These are phyloP conservation scores for Vinca minor DNA, from an alignment of 257 asterid genomes.

Conservation along the genomic window DNA sequence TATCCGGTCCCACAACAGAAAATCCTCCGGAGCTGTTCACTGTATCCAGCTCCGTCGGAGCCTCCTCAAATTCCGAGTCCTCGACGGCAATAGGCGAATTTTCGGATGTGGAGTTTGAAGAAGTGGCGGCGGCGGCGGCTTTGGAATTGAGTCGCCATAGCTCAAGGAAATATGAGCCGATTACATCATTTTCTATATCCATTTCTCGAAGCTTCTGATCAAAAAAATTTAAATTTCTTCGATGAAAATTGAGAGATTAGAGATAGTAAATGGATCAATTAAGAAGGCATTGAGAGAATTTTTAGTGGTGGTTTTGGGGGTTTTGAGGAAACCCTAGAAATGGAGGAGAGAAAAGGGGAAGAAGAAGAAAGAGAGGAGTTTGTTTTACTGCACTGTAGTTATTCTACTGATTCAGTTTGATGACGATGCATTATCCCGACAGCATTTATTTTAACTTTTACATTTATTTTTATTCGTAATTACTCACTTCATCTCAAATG, in stretches of 20 bases:
- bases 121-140: too few species aligned
- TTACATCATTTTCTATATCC: constrained; percentile 32
- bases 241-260: background rate
- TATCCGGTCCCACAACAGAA: constrained; percentile 67
- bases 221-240: too few species aligned
- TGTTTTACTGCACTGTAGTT: background rate
- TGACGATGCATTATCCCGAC: too few species aligned
- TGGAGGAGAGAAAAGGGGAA: background rate
- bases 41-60: constrained; percentile 71
- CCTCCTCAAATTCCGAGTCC: constrained; percentile 51
- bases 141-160: constrained; percentile 61
- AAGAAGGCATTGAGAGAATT: background rate
- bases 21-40: constrained; percentile 70
- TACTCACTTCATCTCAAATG: too few species aligned
- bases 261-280: background rate
- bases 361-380: background rate
- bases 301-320: too few species aligned
- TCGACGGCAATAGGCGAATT: constrained; percentile 13
- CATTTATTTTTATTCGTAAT: too few species aligned
- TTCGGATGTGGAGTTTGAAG: constrained; percentile 13
- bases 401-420: background rate
- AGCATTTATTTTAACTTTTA: too few species aligned
- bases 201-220: too few species aligned
- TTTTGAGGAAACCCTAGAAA: constrained; percentile 24
- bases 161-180: constrained; percentile 61